phyloP scores from a whole-genome alignment of 2,329 filamentous ascomycete species.

The Herpotrichia juniperi region DNA sequence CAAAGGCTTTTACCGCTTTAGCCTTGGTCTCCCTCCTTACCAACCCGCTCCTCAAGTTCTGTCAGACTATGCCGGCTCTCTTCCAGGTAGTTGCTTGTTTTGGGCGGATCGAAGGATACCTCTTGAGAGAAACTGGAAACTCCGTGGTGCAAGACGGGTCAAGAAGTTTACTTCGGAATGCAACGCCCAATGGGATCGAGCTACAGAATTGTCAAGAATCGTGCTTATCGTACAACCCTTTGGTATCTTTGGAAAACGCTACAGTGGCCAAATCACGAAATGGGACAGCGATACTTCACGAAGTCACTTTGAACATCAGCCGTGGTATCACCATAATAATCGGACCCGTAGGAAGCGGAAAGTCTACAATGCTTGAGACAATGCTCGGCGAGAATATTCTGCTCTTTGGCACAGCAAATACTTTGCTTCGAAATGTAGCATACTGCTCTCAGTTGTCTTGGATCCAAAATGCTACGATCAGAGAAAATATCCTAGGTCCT shows the following conservation, averaged over 20 bases:
- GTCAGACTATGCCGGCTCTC: not conserved
- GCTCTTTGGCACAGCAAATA: not conserved
- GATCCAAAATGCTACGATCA: constrained; percentile 22
- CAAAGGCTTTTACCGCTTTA: not conserved
- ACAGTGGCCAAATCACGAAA: constrained; percentile 7
- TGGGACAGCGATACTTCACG: constrained; percentile 6
- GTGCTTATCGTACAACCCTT: not conserved
- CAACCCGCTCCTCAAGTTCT: not conserved
- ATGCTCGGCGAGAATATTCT: constrained; percentile 14
- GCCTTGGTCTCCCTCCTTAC: constrained; percentile 1
- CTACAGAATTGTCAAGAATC: not conserved
- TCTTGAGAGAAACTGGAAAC: not conserved
- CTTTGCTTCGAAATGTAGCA: not conserved
- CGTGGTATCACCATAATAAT: not conserved
- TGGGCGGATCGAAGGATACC: not conserved
- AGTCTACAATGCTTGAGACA: constrained; percentile 41
- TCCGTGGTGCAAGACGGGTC: not conserved
- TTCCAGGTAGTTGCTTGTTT: not conserved
- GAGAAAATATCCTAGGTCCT: constrained; percentile 24
- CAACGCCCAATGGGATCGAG: not conserved
- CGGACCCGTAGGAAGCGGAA: constrained; percentile 8
- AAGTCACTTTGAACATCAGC: constrained; percentile 1
- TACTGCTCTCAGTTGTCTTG: constrained; percentile 20
- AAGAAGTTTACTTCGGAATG: not conserved
- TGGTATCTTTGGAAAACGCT: constrained; percentile 6